Evolutionary conservation across 1,139 yeast genomes (phyloP).

Genomic region (Geotrichum phurueaensis): DNA sequence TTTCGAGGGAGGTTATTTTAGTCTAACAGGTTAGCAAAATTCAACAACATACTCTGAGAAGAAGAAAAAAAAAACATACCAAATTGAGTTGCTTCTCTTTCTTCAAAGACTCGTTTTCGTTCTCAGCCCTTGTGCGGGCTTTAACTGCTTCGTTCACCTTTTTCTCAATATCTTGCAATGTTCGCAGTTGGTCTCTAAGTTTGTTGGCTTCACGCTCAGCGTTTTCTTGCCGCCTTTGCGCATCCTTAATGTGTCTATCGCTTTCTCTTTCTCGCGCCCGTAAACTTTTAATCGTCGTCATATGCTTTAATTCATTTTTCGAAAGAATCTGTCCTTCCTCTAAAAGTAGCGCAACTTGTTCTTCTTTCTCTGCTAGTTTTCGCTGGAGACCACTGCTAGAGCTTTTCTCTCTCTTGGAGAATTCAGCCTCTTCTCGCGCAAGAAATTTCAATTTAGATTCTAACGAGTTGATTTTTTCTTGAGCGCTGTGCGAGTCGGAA

Average conservation of each 20-base stretch:
- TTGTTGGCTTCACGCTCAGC: slow-evolving; percentile 24
- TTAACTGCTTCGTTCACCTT: slow-evolving; percentile 21
- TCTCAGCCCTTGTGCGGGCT: slow-evolving; percentile 21
- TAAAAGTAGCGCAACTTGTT: slow-evolving; percentile 51
- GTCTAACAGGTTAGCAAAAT: slow-evolving; percentile 8
- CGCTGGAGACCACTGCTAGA: slow-evolving; percentile 25
- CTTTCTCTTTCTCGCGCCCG: slow-evolving; percentile 43
- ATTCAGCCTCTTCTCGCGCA: slow-evolving; percentile 27
- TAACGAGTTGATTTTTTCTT: slow-evolving; percentile 24
- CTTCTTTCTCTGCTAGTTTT: slow-evolving; percentile 45
- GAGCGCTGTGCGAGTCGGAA: slow-evolving; percentile 19
- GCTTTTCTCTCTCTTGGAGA: slow-evolving; percentile 23
- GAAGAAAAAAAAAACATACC: slow-evolving; percentile 9
- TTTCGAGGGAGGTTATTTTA: slow-evolving; percentile 21
- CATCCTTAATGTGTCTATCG: slow-evolving; percentile 24
- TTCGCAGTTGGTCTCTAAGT: slow-evolving; percentile 21
- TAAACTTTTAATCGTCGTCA: slow-evolving; percentile 60
- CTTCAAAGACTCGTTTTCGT: slow-evolving; percentile 23
- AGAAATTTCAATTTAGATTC: slow-evolving; percentile 29
- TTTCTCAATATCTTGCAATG: slow-evolving; percentile 21
- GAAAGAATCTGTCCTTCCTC: slow-evolving; percentile 79
- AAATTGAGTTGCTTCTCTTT: slow-evolving; percentile 18
- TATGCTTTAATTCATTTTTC: slow-evolving; percentile 63
- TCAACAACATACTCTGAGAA: too few relatives aligned
- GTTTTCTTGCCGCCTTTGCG: slow-evolving; percentile 22